Evolutionary conservation across 495 filamentous ascomycete genomes (phyloP).

Genomic region (Aspergillus kassunensis): DNA sequence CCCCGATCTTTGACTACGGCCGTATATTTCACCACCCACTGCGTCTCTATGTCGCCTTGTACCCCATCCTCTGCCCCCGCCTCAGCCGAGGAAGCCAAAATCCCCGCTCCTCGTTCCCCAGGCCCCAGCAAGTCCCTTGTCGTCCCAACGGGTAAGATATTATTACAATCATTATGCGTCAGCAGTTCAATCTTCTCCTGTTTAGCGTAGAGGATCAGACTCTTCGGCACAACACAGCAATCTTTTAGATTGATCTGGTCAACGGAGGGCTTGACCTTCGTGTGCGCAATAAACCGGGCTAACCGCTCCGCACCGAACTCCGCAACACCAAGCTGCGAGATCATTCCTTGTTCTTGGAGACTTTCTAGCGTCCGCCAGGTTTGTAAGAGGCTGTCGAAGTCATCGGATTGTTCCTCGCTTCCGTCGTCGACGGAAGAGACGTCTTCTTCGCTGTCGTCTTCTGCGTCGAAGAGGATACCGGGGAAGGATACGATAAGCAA

Average conservation of each 20-base stretch:
- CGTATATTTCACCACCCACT: slow-evolving; percentile 98
- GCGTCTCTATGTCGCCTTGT: slow-evolving; percentile 72
- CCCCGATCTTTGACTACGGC: slow-evolving; percentile 95
- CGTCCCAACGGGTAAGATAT: slow-evolving; percentile 82
- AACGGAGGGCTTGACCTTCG: slow-evolving; percentile 71
- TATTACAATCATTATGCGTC: slow-evolving; percentile 91
- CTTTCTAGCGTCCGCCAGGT: slow-evolving; percentile 71
- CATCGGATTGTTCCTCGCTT: slow-evolving; percentile 40
- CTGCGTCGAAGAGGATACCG: slow-evolving; percentile 86
- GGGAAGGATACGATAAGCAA: slow-evolving; percentile 92
- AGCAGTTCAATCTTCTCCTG: slow-evolving; percentile 79
- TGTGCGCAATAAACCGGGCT: slow-evolving; percentile 57
- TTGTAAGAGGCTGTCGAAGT: slow-evolving; percentile 63
- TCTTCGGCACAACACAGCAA: slow-evolving; percentile 92
- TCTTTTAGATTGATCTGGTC: slow-evolving; percentile 97
- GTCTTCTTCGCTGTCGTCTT: slow-evolving; percentile 75
- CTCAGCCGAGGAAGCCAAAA: slow-evolving; percentile 54
- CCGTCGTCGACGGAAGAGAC: slow-evolving; percentile 54
- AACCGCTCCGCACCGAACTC: slow-evolving; percentile 88
- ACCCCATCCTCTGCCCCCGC: slow-evolving; percentile 46
- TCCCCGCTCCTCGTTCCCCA: slow-evolving; percentile 57
- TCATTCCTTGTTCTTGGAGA: slow-evolving; percentile 66
- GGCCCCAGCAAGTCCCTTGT: slow-evolving; percentile 75
- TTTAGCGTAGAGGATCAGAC: slow-evolving; percentile 80
- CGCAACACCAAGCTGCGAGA: slow-evolving; percentile 73